phyloP scores from a whole-genome alignment of 1,284 basidiomycete genomes.

The Malassezia pachydermatis region DNA sequence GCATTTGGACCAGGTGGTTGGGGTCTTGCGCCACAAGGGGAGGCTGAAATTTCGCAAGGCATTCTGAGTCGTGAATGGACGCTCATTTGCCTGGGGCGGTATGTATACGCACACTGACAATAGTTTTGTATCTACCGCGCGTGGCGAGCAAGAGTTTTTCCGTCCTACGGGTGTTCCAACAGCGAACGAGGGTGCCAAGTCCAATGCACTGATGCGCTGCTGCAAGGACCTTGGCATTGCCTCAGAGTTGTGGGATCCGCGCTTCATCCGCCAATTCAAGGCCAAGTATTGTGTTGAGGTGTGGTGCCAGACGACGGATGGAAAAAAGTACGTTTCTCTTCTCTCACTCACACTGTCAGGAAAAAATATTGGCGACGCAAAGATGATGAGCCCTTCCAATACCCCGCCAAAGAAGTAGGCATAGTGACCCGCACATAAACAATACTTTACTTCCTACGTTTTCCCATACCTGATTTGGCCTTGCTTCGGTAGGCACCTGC shows the following conservation, averaged over 20 bases:
- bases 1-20: constrained; percentile 95
- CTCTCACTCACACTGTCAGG: constrained; percentile 11
- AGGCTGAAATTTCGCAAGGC: constrained; percentile 64
- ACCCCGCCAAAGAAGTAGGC: constrained; percentile 46
- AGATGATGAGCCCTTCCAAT: constrained; percentile 41
- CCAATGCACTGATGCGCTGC: constrained; percentile 93
- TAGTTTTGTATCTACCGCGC: constrained; percentile 78
- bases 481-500: constrained; percentile 20
- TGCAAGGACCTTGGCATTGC: constrained; percentile 95
- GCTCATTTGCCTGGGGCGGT: constrained; percentile 82
- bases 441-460: constrained; percentile 3
- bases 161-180: constrained; percentile 82
- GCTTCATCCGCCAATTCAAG: constrained; percentile 90
- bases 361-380: constrained; percentile 46
- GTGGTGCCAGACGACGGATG: constrained; percentile 58
- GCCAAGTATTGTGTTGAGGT: constrained; percentile 71
- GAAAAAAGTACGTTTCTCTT: constrained; percentile 68
- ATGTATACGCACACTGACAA: constrained; percentile 55
- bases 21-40: constrained; percentile 86
- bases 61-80: constrained; percentile 90
- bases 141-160: constrained; percentile 96
- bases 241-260: constrained; percentile 92
- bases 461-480: constrained; percentile 5
- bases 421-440: neutral
- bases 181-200: constrained; percentile 88